Percentiles rank a stretch among this genome's conserved stretches.
These are phyloP conservation scores for Trichosporon coremiiforme DNA, from an alignment of 1,284 basidiomycete species.

Conservation along the genomic window DNA sequence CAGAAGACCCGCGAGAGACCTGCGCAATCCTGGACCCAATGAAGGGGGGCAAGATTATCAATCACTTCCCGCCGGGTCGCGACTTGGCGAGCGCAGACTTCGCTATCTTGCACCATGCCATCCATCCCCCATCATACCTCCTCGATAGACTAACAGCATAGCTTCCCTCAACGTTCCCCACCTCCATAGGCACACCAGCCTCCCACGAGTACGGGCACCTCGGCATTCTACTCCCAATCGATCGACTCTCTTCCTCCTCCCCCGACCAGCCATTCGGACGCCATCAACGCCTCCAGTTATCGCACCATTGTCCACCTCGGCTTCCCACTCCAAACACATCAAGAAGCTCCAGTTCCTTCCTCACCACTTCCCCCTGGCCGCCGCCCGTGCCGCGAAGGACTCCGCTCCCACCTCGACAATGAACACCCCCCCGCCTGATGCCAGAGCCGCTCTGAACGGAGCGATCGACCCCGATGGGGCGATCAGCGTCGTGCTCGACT, in stretches of 20 bases:
- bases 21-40: neutral
- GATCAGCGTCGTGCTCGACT: conserved; percentile 7
- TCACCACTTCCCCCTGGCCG: neutral
- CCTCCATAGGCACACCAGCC: conserved; percentile 6
- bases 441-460: conserved; percentile 36
- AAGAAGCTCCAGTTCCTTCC: neutral
- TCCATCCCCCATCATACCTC: neutral
- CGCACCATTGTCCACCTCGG: conserved; percentile 10
- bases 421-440: conserved; percentile 44
- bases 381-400: conserved; percentile 1
- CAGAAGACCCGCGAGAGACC: no score
- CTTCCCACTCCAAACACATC: neutral
- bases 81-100: conserved; percentile 1
- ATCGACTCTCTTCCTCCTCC: neutral
- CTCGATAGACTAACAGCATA: neutral
- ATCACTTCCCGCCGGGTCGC: neutral
- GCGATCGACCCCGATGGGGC: neutral
- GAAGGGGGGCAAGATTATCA: conserved; percentile 17
- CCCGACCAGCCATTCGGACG: conserved; percentile 4
- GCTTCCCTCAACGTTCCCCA: conserved; percentile 1
- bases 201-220: conserved; percentile 9
- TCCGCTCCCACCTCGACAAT: conserved; percentile 11
- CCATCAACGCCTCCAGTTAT: neutral
- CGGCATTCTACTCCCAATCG: neutral
- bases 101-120: conserved; percentile 8